Base-by-base conservation (phyloP, 2,329 filamentous ascomycete genomes). In the Botrytis sinoallii region DNA sequence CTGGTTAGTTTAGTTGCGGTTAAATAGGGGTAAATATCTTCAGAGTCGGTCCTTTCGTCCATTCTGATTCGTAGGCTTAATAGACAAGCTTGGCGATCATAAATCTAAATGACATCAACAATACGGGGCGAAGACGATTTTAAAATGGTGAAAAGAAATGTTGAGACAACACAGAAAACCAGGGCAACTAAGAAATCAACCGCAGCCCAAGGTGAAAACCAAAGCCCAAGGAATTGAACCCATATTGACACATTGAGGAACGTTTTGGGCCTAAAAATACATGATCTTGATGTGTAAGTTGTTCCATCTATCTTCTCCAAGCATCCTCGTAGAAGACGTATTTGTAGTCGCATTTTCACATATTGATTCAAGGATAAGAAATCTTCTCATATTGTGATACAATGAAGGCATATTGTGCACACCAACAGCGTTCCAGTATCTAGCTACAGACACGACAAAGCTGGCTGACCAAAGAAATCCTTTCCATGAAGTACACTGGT, bases 11-110 rank as follows among this genome's bases (percentile, higher is more conserved):
- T 9, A 20, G 4, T 38, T 35, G 48, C 70, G 70, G 70, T 46
- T 72, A 68, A 72, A 72, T 57, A 72, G 46, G 70, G 70, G 64
- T 68, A 46, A 72, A 46, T 57, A 59, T 42, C 16, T n/a, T 29
- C 44, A 7, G 38, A 55, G 59, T 25, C 18, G 38, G 44, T 60
- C 63, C 70, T 68, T 72, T 57, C 60, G 63, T 68, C 63, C 40
- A 48, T n/a, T 44, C 25, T 67, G 14, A 57, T 67, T 29, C 35
- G 66, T 42, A 57, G 48, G 48, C 35, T 68, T 18, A 69, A 69
- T 57, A 20, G 7, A 22, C 29, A 57, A 57, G 38, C 52, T 57
- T 68, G 32, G 35, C 46, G 25, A n/a, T 10, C 65, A 55, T 35
- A 29, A 57, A 55, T 12, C 25, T 10, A 68, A 52, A 35, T 29